Percentiles rank a stretch among this genome's conserved stretches.
Evolutionary conservation across 257 asterid genomes (phyloP).

Genomic region (Capsicum pubescens): DNA sequence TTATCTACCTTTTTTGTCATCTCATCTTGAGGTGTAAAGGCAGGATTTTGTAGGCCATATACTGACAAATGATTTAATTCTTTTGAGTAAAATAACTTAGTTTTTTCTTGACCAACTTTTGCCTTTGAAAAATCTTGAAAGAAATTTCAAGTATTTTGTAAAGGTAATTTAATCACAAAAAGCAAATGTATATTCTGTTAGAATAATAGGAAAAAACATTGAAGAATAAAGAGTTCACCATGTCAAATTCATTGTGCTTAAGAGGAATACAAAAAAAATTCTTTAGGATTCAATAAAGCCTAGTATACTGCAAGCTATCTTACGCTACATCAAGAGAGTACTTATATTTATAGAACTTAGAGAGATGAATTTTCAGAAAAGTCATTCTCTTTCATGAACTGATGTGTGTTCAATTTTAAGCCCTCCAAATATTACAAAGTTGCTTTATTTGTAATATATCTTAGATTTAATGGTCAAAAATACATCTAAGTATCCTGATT

Average conservation of each 20-base stretch:
- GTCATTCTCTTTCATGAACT: not conserved
- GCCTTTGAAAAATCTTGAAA: not conserved
- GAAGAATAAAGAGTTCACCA: not conserved
- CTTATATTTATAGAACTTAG: not conserved
- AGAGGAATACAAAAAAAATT: not conserved
- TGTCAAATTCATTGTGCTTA: not conserved
- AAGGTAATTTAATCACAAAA: not conserved
- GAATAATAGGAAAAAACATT: not conserved
- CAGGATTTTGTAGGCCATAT: not conserved
- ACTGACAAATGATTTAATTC: not conserved
- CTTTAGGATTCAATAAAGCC: not conserved
- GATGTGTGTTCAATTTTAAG: not conserved
- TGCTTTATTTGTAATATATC: no score
- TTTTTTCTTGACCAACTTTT: not conserved
- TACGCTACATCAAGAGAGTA: not conserved
- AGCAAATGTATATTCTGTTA: not conserved
- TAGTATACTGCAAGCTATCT: not conserved
- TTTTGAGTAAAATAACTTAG: not conserved
- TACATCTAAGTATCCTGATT: no score
- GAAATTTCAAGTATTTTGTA: not conserved
- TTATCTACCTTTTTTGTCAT: no score
- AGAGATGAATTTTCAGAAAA: not conserved
- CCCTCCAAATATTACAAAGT: not conserved
- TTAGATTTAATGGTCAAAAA: no score
- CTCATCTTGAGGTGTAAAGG: constrained; percentile 25